Base-by-base conservation (phyloP, 208 protist genomes). In the Trypanosoma cruzi region DNA sequence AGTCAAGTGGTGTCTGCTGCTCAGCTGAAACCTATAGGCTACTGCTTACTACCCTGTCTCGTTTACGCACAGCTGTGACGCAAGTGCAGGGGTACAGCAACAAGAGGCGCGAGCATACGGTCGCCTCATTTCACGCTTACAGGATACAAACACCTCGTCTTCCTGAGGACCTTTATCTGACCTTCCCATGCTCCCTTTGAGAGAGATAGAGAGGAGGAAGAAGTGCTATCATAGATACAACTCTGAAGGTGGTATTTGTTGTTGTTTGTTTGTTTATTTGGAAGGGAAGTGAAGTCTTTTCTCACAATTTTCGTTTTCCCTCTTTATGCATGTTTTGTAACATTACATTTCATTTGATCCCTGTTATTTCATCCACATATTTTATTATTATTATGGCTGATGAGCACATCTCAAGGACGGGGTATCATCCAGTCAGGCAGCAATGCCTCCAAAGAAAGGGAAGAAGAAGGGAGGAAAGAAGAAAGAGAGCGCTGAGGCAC, bases 401-500 rank as follows among this genome's bases (percentile, higher is more conserved):
- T 4, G 40, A 1, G 10, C 4, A 14, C 40, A 44, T 7, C 40
- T 44, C 40, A 16, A 44, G 40, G 40, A 4, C 1, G 40, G 40
- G 40, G 36, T 40, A 11, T 16, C 18, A 44, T 20, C 18, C 40
- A 4, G 40, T 44, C 13, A 16, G 7, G 11, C 8, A 14, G 68
- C 37, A 36, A 79, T 75, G 69, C 26, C 71, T 62, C 64, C 57
- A 36, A 92, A 85, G 58, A 84, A 85, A 50, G 81, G 74, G 26
- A 80, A 80, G 64, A 75, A 77, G 69, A 66, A 77, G 60, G 59
- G 68, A 28, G 57, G 50, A 7, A 68, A 67, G 70, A 68, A 70
- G 60, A 22, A 77, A n/a, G 42, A 68, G 40, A 75, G 69, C 48
- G 83, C 77, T 0, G 80, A 92, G 61, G 64, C 71, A 34, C 57